Conservation (phyloP, 306 rosid genomes). For the Quercus gilva region DNA sequence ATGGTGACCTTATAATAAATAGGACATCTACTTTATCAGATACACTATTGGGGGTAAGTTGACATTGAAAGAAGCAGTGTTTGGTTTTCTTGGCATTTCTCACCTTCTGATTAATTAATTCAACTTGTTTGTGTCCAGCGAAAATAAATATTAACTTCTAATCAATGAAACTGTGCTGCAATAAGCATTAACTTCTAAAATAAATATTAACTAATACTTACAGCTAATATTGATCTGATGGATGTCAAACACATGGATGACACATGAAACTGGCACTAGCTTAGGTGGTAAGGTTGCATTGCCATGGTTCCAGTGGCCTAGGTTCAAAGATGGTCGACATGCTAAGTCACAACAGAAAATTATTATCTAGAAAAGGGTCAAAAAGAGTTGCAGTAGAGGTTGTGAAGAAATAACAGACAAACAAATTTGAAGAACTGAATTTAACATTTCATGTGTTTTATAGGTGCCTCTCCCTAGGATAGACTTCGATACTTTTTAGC, state of each 20-base stretch:
- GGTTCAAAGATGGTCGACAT: too few species aligned
- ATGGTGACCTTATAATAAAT: slow-evolving; percentile 40
- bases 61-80: slow-evolving; percentile 18
- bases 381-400: too few species aligned
- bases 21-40: slow-evolving; percentile 77
- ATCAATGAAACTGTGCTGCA: not conserved
- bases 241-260: not conserved
- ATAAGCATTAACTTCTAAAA: not conserved
- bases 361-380: too few species aligned
- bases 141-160: not conserved
- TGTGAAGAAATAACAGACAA: not conserved
- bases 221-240: not conserved
- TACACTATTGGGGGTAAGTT: slow-evolving; percentile 71
- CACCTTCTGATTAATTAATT: not conserved
- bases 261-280: too few species aligned
- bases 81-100: slow-evolving; percentile 11
- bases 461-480: not conserved
- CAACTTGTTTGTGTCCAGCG: not conserved
- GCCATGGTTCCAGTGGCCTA: too few species aligned
- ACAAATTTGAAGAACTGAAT: not conserved
- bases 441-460: not conserved
- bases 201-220: not conserved
- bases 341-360: too few species aligned
- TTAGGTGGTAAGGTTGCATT: too few species aligned
- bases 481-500: not conserved